Evolutionary conservation across 345 rosid genomes (phyloP).

Genomic region (Eucalyptus curtisii): DNA sequence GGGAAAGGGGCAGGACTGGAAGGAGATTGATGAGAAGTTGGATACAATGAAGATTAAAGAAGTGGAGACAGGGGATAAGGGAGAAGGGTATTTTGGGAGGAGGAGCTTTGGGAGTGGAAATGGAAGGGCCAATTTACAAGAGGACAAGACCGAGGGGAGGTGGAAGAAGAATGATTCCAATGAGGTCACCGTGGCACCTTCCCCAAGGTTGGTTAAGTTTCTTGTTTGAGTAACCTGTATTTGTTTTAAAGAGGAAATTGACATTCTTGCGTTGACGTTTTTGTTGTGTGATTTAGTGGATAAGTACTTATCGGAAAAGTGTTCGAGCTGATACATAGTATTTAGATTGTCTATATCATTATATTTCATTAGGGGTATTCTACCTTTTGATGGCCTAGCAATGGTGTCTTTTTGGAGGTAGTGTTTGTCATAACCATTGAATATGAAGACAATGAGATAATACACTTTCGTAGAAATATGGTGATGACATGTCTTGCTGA

Average conservation of each 20-base stretch:
- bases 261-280: background rate
- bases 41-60: conserved; percentile 42
- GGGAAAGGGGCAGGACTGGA: conserved; percentile 87
- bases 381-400: background rate
- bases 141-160: conserved; percentile 6
- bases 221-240: background rate
- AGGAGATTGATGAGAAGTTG: conserved; percentile 89
- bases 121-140: background rate
- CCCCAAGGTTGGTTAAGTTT: background rate
- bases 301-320: background rate
- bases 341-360: background rate
- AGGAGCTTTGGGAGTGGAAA: conserved; percentile 9
- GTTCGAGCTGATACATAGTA: background rate
- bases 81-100: conserved; percentile 17
- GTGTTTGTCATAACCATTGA: background rate
- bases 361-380: background rate
- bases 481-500: background rate
- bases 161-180: conserved; percentile 5
- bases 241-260: background rate
- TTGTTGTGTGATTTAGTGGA: background rate
- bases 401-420: background rate
- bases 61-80: conserved; percentile 32
- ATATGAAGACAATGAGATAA: background rate
- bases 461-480: background rate
- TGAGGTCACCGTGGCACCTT: background rate